phyloP scores from a whole-genome alignment of 257 asterid genomes.

The Solanum clarkiae region DNA sequence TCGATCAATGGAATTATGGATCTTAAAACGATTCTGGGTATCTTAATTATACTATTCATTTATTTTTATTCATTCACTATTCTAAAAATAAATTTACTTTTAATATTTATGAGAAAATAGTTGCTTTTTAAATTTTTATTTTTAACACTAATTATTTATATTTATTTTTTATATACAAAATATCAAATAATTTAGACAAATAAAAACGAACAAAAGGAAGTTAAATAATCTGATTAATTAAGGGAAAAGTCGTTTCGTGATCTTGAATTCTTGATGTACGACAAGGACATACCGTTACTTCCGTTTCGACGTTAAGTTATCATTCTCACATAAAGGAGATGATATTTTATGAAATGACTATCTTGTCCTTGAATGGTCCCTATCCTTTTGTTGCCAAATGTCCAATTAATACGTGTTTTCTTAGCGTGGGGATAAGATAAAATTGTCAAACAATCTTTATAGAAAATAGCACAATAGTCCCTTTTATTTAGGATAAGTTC shows the following conservation, averaged over 20 bases:
- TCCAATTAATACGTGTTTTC: not conserved
- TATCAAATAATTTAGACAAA: not conserved
- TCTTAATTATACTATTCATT: not conserved
- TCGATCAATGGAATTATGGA: not conserved
- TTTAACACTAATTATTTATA: no score
- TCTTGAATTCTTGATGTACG: not conserved
- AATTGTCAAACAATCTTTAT: not conserved
- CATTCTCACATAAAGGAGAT: not conserved
- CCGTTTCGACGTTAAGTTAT: not conserved
- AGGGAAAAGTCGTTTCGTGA: not conserved
- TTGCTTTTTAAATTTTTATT: no score
- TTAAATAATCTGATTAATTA: not conserved
- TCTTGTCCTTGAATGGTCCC: not conserved
- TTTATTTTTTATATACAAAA: not conserved
- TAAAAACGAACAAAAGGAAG: rapidly evolving
- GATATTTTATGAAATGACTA: not conserved
- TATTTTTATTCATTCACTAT: no score
- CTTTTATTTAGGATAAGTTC: not conserved
- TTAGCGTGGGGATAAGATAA: not conserved
- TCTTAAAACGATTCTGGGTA: not conserved
- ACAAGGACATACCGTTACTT: not conserved
- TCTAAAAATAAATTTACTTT: no score
- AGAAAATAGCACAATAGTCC: not conserved
- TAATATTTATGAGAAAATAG: no score
- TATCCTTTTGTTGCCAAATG: not conserved